Base-by-base conservation (phyloP, 2,329 filamentous ascomycete species). In the Fusarium mangiferae region DNA sequence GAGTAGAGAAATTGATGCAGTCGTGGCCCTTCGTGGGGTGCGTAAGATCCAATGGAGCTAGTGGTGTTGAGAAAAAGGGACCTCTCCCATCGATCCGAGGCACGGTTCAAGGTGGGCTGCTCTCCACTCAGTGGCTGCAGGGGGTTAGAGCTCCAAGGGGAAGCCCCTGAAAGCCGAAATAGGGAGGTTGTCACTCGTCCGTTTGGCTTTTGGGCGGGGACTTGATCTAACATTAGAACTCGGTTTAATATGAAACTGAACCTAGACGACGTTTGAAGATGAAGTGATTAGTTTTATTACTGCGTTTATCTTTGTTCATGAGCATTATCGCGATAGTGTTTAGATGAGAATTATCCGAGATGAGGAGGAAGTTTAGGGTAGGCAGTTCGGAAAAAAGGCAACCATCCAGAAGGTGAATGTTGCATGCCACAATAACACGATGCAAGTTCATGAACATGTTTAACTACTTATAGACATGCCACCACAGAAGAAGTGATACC, bases 11-110 rank as follows among this genome's bases (percentile, higher is more conserved):
- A 68, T 46, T 70, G 57, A 44, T 55, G 76, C 56, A 75, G 75
- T 78, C 74, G 76, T 78, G 76, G 76, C 76, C 76, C 74, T 78
- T 69, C 65, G 72, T 68, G 74, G 67, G 74, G 65, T 70, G 62
- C 44, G 59, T 62, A 33, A 56, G 36, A 56, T 30, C 20, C 26
- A 30, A 48, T 36, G 62, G 49, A 66, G 60, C 60, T 63, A 62
- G 51, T 77, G 75, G 65, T 76, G 75, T 73, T 77, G 62, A 65
- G 64, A 68, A 77, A 76, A 70, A 75, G 76, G 68, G 73, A 68
- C 68, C 64, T 54, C 68, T 58, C 59, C 68, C 70, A 59, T 57
- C 58, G 67, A 58, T 46, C 66, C 66, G 72, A 73, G 75, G 66
- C 62, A 69, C 55, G 66, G 64, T 35, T 56, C 26, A 55, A 58